phyloP scores from a whole-genome alignment of 371 early-diverging fungal species.

The Mucor mucedo region DNA sequence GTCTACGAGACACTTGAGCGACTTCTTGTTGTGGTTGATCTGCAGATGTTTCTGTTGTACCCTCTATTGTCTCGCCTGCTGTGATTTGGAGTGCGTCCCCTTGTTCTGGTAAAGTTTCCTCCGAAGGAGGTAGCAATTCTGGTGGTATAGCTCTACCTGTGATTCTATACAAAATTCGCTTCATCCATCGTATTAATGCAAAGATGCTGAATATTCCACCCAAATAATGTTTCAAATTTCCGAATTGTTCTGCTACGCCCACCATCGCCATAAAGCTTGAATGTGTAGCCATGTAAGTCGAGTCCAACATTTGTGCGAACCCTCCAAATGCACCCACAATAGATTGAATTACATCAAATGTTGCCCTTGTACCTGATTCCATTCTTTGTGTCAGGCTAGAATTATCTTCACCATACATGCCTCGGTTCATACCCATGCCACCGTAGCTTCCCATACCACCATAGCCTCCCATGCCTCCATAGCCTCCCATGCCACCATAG shows the following conservation, averaged over 20 bases:
- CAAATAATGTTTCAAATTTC: conserved; percentile 80
- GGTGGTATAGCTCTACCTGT: conserved; percentile 71
- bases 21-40: conserved; percentile 44
- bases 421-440: conserved; percentile 36
- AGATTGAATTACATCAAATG: conserved; percentile 89
- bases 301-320: conserved; percentile 96
- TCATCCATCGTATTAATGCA: conserved; percentile 70
- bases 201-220: conserved; percentile 81
- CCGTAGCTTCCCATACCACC: conserved; percentile 38
- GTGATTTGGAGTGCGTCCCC: conserved; percentile 57
- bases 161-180: conserved; percentile 61
- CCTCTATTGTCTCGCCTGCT: conserved; percentile 15
- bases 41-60: not conserved
- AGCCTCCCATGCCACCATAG: conserved; percentile 21
- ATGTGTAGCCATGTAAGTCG: conserved; percentile 95
- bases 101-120: conserved; percentile 49
- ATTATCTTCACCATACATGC: conserved; percentile 61
- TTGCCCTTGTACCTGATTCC: conserved; percentile 85
- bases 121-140: conserved; percentile 60
- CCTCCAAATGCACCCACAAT: conserved; percentile 96
- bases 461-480: conserved; percentile 27
- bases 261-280: conserved; percentile 97
- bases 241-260: conserved; percentile 96
- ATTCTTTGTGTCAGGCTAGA: conserved; percentile 76
- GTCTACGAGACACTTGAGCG: conserved; percentile 37